Evolutionary conservation across 2,329 filamentous ascomycete genomes (phyloP).

Genomic region (Calonectria ilicicola): DNA sequence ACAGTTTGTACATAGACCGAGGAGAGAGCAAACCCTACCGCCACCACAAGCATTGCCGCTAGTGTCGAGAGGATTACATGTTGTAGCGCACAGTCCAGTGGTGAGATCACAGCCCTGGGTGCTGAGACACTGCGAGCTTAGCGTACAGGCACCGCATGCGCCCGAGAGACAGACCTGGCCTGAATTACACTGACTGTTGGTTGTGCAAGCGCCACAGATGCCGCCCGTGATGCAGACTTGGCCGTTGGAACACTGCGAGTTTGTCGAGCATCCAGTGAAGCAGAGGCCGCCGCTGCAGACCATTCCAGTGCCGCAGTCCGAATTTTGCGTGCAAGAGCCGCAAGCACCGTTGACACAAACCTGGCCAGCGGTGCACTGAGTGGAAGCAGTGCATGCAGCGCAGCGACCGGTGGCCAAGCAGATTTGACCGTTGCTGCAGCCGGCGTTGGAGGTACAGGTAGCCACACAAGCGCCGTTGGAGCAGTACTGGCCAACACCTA

Average conservation of each 20-base stretch:
- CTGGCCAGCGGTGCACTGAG: slow-evolving; percentile 15
- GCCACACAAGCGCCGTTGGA: slow-evolving; percentile 12
- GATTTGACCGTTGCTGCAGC: slow-evolving; percentile 23
- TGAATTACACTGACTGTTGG: slow-evolving; percentile 19
- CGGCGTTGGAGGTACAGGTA: slow-evolving; percentile 12
- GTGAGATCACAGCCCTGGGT: slow-evolving; percentile 7
- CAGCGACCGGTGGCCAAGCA: slow-evolving; percentile 19
- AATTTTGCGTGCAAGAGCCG: not conserved
- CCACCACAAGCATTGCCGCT: slow-evolving; percentile 12
- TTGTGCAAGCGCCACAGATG: slow-evolving; percentile 8
- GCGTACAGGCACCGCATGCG: not conserved
- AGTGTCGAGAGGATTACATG: slow-evolving; percentile 1
- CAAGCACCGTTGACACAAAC: slow-evolving; percentile 11
- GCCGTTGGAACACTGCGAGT: slow-evolving; percentile 11
- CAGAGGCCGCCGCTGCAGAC: slow-evolving; percentile 20
- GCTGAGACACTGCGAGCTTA: slow-evolving; percentile 10
- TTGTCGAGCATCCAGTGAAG: slow-evolving; percentile 5
- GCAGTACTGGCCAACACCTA: slow-evolving; percentile 23
- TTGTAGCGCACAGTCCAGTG: not conserved
- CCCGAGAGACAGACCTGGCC: slow-evolving; percentile 12
- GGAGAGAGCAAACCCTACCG: slow-evolving; percentile 1
- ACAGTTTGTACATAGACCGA: slow-evolving; percentile 17
- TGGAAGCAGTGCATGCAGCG: not conserved
- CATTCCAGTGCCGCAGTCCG: not conserved
- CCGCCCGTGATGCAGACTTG: not conserved